These are phyloP conservation scores for Trichophyton rubrum DNA, from an alignment of 2,329 filamentous ascomycete genomes.

Conservation along the genomic window DNA sequence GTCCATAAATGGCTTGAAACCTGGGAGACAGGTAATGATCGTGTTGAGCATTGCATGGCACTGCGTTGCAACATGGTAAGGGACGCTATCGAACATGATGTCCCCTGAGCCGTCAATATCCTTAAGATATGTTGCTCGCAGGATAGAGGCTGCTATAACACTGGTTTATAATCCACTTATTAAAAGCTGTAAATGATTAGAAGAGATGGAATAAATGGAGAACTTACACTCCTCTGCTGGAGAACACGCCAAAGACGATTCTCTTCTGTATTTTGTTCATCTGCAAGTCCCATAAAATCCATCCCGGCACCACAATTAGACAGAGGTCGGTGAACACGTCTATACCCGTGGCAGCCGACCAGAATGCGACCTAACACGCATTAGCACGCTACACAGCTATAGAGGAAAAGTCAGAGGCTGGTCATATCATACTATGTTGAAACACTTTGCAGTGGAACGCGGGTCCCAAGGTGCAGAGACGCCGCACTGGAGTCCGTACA, in stretches of 20 bases:
- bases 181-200: neutral
- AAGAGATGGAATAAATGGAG: no score
- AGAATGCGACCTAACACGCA: neutral
- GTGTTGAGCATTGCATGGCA: constrained; percentile 1
- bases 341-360: neutral
- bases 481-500: constrained; percentile 11
- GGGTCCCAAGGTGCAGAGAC: constrained; percentile 8
- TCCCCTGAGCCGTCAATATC: neutral
- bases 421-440: neutral
- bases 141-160: neutral
- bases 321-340: neutral
- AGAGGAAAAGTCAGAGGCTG: neutral
- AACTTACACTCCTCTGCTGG: neutral
- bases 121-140: neutral
- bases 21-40: neutral
- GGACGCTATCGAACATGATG: neutral
- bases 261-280: neutral
- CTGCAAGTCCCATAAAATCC: constrained; percentile 1
- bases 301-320: neutral
- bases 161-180: neutral
- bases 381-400: neutral
- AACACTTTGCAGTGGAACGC: neutral
- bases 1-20: constrained; percentile 3
- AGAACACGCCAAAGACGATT: neutral
- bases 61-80: neutral